Base-by-base conservation (phyloP, 2,329 filamentous ascomycete species). In the Colletotrichum navitas region DNA sequence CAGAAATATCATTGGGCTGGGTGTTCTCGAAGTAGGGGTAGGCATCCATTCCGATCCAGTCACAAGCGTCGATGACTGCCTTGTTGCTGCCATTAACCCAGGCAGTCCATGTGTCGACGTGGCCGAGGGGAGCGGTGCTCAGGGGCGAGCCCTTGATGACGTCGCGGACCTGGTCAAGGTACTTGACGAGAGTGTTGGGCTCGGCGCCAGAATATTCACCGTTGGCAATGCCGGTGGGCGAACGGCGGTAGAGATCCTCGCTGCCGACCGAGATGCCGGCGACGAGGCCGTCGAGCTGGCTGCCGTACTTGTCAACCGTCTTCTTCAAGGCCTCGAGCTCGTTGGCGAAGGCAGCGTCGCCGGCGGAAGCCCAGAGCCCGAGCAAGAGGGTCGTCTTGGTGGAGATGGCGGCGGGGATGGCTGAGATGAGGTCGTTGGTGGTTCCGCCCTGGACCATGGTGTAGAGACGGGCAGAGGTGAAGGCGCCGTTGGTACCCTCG, bases 71-170 rank as follows among this genome's bases (percentile, higher is more conserved):
- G 71, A 94, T 90, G 71, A 97, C 90, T 52, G 86, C 89, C 60
- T 83, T 81, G 87, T 95, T 97, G 78, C 91, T 89, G 63, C 83
- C 81, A 81, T 97, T 94, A 79, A 90, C 89, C 86, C 90, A 95
- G 63, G 89, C 89, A 45, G 91, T 94, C 94, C 94, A 97, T 63
- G 94, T 97, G 79, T 97, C 94, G 79, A 97, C 94, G 82, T 97
- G 94, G 63, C 94, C 94, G 72, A 97, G 85, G 24, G 89, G 85
- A 56, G 85, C 87, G 32, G 82, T 82, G 47, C 86, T 83, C 32
- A 93, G 83, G 60, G 83, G 78, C 18, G 93, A 94, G 71, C 88
- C 88, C 36, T 87, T 78, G 77, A 97, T 88, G 73, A 88, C 85
- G 36, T 84, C 80, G 74, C 90, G 89, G 71, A 93, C 90, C 79